Base-by-base conservation (phyloP, 1,139 yeast species). In the Ashbya aceris region DNA sequence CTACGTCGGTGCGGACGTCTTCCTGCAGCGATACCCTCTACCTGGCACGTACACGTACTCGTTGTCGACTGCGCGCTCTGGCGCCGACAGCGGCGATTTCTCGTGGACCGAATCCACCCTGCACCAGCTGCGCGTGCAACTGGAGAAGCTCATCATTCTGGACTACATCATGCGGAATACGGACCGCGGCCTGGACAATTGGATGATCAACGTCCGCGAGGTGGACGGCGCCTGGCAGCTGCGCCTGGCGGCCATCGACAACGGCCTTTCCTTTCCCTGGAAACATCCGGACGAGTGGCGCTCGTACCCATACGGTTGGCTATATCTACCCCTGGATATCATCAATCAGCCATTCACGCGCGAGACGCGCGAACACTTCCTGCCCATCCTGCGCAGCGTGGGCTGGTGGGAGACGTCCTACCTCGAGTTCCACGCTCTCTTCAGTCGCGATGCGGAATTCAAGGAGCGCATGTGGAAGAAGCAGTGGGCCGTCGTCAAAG, bases 211-310 rank as follows among this genome's bases (percentile, higher is more conserved):
- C 44, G 54, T 79, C 8, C 33, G 35, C 7, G 40, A 47, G 13
- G 36, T 40, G 2, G 40, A 38, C 10, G 42, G 34, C 8, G 33
- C 30, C 3, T 77, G 82, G 82, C 47, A 45, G 0, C 49, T 82
- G n/a, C 69, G 65, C 40, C 68, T 82, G 14, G 87, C 86, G 2
- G 91, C 91, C 0, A 82, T 82, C 40, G 91, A 82, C 54, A 79
- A 85, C 2, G 89, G 89, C 0, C 65, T 82, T 27, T 73, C 89
- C 0, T 81, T 79, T 52, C 91, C 91, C 4, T 82, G 89, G 89
- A 82, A 82, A 52, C 85, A 80, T 50, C 91, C 91, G 0, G 84
- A 82, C 57, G 87, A 80, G 54, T 81, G 89, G 87, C 64, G 91
- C 42, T 78, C 85, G 1, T 82, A 79, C 51, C 91, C 91, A 0